A percentile compares a stretch with the other conserved stretches of the same genome.
phyloP scores from a whole-genome alignment of 2,329 filamentous ascomycete genomes.

The Epichloe coenophiala region DNA sequence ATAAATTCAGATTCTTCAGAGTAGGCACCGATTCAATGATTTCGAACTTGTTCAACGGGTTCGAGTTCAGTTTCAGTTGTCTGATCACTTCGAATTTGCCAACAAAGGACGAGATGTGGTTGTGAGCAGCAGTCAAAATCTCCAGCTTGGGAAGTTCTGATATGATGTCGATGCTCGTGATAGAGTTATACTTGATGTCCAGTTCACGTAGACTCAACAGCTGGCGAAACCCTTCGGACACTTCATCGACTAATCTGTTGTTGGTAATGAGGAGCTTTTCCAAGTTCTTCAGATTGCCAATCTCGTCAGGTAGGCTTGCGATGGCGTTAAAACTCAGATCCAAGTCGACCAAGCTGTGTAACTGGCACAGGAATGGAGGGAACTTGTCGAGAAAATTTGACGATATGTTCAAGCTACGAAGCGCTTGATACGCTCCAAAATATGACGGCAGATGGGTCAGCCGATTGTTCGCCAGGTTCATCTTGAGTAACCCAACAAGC shows the following conservation, averaged over 20 bases:
- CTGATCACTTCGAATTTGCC: slow-evolving; percentile 78
- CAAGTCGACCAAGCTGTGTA: slow-evolving; percentile 76
- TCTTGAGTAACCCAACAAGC: slow-evolving; percentile 64
- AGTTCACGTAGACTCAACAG: slow-evolving; percentile 73
- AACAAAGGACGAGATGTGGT: slow-evolving; percentile 78
- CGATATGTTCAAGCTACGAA: slow-evolving; percentile 80
- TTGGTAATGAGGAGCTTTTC: slow-evolving; percentile 94
- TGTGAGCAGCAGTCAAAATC: slow-evolving; percentile 81
- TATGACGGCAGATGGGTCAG: slow-evolving; percentile 66
- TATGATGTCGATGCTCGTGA: slow-evolving; percentile 79
- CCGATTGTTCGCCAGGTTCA: slow-evolving; percentile 90
- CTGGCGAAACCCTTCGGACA: slow-evolving; percentile 61
- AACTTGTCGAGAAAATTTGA: slow-evolving; percentile 85
- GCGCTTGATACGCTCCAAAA: slow-evolving; percentile 64
- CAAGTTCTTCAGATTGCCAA: slow-evolving; percentile 65
- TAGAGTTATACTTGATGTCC: slow-evolving; percentile 85
- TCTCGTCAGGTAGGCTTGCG: slow-evolving; percentile 57
- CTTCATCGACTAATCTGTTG: slow-evolving; percentile 66
- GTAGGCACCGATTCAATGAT: slow-evolving; percentile 65
- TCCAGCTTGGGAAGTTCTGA: slow-evolving; percentile 76
- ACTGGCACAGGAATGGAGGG: slow-evolving; percentile 68
- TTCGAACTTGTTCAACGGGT: slow-evolving; percentile 89
- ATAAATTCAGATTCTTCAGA: slow-evolving; percentile 75
- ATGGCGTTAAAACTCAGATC: slow-evolving; percentile 97
- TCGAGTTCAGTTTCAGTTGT: slow-evolving; percentile 80